A percentile compares a stretch with the other conserved stretches of the same genome.
Evolutionary conservation across 768 basidiomycete species (phyloP).

Genomic region (Russula sp.): DNA sequence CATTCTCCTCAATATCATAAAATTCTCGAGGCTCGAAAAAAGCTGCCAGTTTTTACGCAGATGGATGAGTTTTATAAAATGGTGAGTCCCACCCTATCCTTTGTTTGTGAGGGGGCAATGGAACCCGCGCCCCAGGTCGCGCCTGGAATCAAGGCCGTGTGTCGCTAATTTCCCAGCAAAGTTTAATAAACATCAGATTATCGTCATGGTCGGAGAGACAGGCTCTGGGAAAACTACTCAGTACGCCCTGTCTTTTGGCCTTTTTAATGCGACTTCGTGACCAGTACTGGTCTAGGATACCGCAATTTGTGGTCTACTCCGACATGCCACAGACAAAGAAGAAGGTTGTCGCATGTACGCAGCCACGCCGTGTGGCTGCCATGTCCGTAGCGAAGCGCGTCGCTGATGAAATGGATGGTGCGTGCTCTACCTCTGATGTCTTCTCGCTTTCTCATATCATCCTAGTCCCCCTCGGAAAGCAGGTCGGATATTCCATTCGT

Average conservation of each 20-base stretch:
- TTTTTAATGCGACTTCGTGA: not conserved
- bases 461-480: conserved; percentile 81
- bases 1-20: conserved; percentile 76
- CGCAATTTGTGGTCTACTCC: conserved; percentile 91
- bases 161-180: conserved; percentile 31
- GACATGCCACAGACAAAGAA: conserved; percentile 87
- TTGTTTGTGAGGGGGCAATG: conserved; percentile 26
- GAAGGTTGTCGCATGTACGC: conserved; percentile 93
- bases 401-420: conserved; percentile 98
- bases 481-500: conserved; percentile 96
- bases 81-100: conserved; percentile 41
- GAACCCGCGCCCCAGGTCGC: conserved; percentile 25
- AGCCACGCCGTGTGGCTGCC: conserved; percentile 92
- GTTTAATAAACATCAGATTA: conserved; percentile 77
- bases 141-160: conserved; percentile 21
- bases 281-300: conserved; percentile 55
- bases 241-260: conserved; percentile 36
- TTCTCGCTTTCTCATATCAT: conserved; percentile 3
- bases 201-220: conserved; percentile 89
- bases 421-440: conserved; percentile 28
- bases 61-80: conserved; percentile 91
- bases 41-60: conserved; percentile 84
- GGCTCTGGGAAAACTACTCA: conserved; percentile 96
- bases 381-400: conserved; percentile 99
- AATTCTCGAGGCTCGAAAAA: conserved; percentile 78